Evolutionary conservation across 805 yeast genomes (phyloP), one percentile per base, ranked within the genome.

Genomic region (Metschnikowia proteae): DNA sequence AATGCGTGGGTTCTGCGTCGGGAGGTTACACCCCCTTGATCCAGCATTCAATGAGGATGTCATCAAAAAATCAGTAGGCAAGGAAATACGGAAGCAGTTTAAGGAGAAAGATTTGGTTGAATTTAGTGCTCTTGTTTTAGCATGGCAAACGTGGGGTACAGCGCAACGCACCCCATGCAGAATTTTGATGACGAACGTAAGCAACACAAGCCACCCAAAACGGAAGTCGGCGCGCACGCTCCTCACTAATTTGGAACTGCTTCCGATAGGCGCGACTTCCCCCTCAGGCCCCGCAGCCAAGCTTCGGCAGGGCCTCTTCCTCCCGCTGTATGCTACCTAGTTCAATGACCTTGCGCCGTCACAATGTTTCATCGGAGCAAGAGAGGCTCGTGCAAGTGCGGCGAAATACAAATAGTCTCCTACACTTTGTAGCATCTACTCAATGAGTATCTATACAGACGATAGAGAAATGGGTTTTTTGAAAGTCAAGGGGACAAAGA

Each of bases 401-500:
- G 10, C 7, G 36, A 7, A 13, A 36, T 40, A 40, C 36, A 31
- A 40, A 40, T 40, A 40, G 4, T 2, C 10, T 13, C 29, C 7
- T 4, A 7, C 10, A 7, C 5, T 37, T 32, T 9, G 4, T 3
- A 17, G 17, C 13, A 25, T 25, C 7, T 36, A 3, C 13, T 36
- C 11, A 34, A 22, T 8, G 4, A 22, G 9, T 17, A 22, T n/a
- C 17, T 1, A 30, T 6, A 4, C n/a, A 30, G 10, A 8, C 17
- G 23, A 17, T 38, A 26, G 8, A 25, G 41, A 25, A 17, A 53
- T 53, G 57, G 55, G 51, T 28, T 66, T 71, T 51, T 67, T 77
- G 46, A 68, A 61, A 60, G 75, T 71, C 28, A 45, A 68, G 49
- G 81, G 78, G 5, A 74, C 79, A 23, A 74, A 77, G 52, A 77